Evolutionary conservation across 1,284 basidiomycete genomes (phyloP).

Genomic region (Apiotrichum porosum): DNA sequence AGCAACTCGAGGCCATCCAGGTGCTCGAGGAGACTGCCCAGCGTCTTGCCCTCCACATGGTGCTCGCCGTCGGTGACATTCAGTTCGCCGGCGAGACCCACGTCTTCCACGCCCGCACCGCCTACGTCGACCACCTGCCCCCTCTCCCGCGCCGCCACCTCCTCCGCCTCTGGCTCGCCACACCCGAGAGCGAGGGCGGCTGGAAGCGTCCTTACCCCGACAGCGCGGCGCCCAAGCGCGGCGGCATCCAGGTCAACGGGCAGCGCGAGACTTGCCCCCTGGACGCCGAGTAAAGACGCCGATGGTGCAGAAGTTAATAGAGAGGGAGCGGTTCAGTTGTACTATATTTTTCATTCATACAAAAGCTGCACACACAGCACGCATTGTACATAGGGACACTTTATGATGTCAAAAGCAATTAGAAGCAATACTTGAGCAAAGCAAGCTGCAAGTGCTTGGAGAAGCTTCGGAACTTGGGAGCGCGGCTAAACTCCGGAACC

Average conservation of each 20-base stretch:
- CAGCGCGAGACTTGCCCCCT: constrained; percentile 46
- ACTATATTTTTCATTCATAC: too few species aligned
- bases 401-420: too few species aligned
- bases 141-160: constrained; percentile 48
- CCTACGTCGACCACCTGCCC: constrained; percentile 47
- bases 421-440: too few species aligned
- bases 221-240: constrained; percentile 38
- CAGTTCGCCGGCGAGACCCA: constrained; percentile 44
- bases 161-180: constrained; percentile 50
- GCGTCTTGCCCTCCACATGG: constrained; percentile 48
- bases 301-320: too few species aligned
- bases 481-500: too few species aligned
- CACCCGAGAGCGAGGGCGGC: constrained; percentile 45
- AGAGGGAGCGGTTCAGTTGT: too few species aligned
- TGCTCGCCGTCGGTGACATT: constrained; percentile 49
- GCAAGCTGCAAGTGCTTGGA: too few species aligned
- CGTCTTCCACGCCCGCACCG: constrained; percentile 49
- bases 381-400: too few species aligned
- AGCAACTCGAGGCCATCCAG: constrained; percentile 48
- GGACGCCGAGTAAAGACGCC: constrained; percentile 42
- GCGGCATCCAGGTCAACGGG: constrained; percentile 44
- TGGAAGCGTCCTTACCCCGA: constrained; percentile 49
- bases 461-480: too few species aligned
- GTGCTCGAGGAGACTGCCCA: constrained; percentile 49
- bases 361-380: too few species aligned